phyloP scores from a whole-genome alignment of 306 rosid species.

The Gleditsia sinensis region DNA sequence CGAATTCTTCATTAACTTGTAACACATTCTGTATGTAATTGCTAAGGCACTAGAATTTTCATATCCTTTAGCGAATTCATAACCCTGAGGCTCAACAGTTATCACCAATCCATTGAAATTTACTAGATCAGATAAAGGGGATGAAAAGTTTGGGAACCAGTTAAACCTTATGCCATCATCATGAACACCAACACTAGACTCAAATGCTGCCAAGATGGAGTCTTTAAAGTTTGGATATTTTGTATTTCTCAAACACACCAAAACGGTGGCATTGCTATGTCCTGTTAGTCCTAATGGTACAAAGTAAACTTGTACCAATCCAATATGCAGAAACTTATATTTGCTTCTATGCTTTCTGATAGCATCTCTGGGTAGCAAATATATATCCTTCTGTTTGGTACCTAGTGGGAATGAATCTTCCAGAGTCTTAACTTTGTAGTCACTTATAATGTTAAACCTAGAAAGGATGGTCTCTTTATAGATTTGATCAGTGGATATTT shows the following conservation, averaged over 20 bases:
- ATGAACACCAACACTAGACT: not conserved
- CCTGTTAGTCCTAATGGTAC: rapidly evolving
- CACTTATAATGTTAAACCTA: not conserved
- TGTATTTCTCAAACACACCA: not conserved
- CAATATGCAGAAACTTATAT: not conserved
- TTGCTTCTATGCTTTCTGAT: not conserved
- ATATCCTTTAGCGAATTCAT: rapidly evolving
- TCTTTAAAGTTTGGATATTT: not conserved
- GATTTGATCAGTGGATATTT: not conserved
- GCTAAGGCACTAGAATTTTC: not conserved
- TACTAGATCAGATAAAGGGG: not conserved
- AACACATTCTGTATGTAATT: not conserved
- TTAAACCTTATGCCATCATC: not conserved
- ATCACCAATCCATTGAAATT: not conserved
- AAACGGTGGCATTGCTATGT: too few species aligned
- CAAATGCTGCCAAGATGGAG: not conserved
- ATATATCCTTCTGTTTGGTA: not conserved
- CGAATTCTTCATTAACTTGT: not conserved
- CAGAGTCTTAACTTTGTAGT: not conserved
- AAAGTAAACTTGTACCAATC: not conserved
- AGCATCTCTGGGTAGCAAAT: not conserved
- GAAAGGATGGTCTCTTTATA: not conserved
- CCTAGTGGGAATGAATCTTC: not conserved
- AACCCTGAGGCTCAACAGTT: not conserved
- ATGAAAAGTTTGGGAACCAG: not conserved